Evolutionary conservation across 78 protist genomes (phyloP), one percentile per base, ranked within the genome.

Genomic region (Blattamonas nauphoetae): DNA sequence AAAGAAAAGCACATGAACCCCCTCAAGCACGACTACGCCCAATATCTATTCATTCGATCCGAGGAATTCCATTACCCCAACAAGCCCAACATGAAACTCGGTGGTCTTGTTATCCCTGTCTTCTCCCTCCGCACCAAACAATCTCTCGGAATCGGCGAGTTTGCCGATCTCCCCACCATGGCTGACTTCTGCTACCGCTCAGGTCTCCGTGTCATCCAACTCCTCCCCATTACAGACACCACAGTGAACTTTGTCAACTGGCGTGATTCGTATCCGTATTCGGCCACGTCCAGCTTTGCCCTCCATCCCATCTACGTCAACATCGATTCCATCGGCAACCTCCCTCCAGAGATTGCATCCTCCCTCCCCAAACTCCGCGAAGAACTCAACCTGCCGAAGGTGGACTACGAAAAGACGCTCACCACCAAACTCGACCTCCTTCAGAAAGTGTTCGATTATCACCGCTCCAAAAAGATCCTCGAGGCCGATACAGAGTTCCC

Each of bases 321-420:
- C 4, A 11, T 84, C 42, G 64, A 84, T 6, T 33, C 6, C 43
- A 5, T 6, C 45, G 41, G 32, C 78, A 0, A 0, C n/a, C 64
- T 84, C 1, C 86, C 83, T 5, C 42, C 83, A 21, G 83, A 79
- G 33, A 21, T 79, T 36, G 83, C 21, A 21, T 6, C 83, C 41
- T 6, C 5, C 32, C 6, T 79, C 83, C 43, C 83, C 33, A 6
- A n/a, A 21, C 6, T 5, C 45, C 78, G 83, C 45, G 84, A 46
- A 29, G 45, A 55, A 71, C 88, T 93, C 45, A 93, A 93, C 85
- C 71, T 90, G 35, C 41, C 85, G 1, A 3, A 33, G 0, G 77
- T 92, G 0, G 94, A 92, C 86, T 94, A 90, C 71, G 94, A 89
- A 45, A 85, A 29, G n/a, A 87, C 85, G 3, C 2, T 87, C 44